Evolutionary conservation across 1,284 basidiomycete genomes (phyloP).

Genomic region (Puccinia novopanici): DNA sequence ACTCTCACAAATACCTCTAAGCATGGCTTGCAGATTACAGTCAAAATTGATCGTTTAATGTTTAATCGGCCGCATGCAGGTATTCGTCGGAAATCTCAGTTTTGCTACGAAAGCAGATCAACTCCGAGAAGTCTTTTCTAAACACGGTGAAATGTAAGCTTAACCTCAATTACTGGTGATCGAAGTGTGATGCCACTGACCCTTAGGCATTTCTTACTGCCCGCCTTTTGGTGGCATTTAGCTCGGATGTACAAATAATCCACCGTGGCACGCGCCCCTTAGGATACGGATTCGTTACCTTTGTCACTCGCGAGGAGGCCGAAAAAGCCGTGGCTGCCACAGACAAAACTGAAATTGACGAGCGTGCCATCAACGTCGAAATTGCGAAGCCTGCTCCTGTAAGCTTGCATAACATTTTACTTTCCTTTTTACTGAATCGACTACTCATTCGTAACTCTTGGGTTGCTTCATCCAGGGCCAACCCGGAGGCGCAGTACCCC

Average conservation of each 20-base stretch:
- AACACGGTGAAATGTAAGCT: conserved; percentile 42
- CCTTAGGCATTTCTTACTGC: background rate
- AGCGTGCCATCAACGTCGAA: conserved; percentile 81
- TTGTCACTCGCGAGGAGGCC: conserved; percentile 76
- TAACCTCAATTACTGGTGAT: background rate
- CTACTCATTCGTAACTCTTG: background rate
- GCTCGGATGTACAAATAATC: conserved; percentile 49
- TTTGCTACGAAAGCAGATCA: conserved; percentile 46
- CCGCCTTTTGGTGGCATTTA: background rate
- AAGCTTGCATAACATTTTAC: background rate
- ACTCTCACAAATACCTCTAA: too few species aligned
- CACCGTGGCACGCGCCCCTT: conserved; percentile 49
- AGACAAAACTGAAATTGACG: conserved; percentile 82
- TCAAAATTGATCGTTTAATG: background rate
- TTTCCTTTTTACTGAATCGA: background rate
- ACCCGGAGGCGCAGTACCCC: conserved; percentile 59
- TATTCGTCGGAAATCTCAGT: conserved; percentile 46
- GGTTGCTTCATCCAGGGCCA: conserved; percentile 3
- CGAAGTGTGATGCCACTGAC: background rate
- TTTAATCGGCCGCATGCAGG: background rate
- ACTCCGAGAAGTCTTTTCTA: conserved; percentile 24
- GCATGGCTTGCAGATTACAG: background rate
- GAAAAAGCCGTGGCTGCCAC: conserved; percentile 81
- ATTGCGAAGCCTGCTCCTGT: conserved; percentile 82
- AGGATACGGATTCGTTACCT: conserved; percentile 77